Base-by-base conservation (phyloP, 2,329 filamentous ascomycete genomes). In the Kalmusia sp. region DNA sequence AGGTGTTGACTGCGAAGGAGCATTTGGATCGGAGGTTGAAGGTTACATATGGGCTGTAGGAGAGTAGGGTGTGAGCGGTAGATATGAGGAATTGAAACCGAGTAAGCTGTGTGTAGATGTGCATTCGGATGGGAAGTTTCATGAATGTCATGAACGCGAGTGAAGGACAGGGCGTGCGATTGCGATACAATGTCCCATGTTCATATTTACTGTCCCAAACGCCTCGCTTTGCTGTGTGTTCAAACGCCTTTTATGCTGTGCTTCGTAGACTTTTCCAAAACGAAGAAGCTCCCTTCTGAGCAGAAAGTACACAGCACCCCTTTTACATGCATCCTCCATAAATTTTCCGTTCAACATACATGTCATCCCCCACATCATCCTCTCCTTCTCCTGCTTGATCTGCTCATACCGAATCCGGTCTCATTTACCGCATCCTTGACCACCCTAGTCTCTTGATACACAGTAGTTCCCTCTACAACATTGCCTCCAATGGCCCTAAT, bases 21-120 rank as follows among this genome's bases (percentile, higher is more conserved):
- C 85, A 88, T 79, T 70, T 88, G 69, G 78, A 81, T 62, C 75
- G 79, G 52, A 75, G 85, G 55, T 65, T 87, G 66, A 80, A 78
- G 47, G 84, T 83, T 19, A 87, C 85, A 2, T 87, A 87, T 76
- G 80, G 77, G 19, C 57, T 79, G 15, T 55, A 64, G 37, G 50
- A 52, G n/a, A n/a, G n/a, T n/a, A n/a, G n/a, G n/a, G n/a, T n/a
- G n/a, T n/a, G n/a, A n/a, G n/a, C n/a, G 2, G 49, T 14, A 24
- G n/a, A 31, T 38, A 55, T n/a, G n/a, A n/a, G n/a, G n/a, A n/a
- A n/a, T n/a, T n/a, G n/a, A n/a, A n/a, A n/a, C n/a, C n/a, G n/a
- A n/a, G n/a, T n/a, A n/a, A n/a, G n/a, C n/a, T n/a, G n/a, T n/a
- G n/a, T n/a, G n/a, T n/a, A n/a, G n/a, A n/a, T n/a, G n/a, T n/a